These are phyloP conservation scores for Colletotrichum shisoi DNA, from an alignment of 2,329 filamentous ascomycete genomes.

Conservation along the genomic window DNA sequence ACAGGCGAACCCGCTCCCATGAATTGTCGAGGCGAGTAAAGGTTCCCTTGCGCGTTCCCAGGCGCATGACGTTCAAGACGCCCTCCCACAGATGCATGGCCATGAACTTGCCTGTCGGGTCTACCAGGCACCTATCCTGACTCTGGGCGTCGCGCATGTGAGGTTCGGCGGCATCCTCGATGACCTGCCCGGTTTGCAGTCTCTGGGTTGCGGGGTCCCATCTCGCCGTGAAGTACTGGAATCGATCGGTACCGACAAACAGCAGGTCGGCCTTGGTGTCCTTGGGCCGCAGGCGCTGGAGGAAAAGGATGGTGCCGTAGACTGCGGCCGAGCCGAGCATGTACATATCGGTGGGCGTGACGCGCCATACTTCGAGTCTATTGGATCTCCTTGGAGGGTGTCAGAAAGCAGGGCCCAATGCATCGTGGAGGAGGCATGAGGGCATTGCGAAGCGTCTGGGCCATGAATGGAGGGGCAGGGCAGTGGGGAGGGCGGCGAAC, in stretches of 20 bases:
- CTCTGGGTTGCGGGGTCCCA: conserved; percentile 72
- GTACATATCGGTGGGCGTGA: conserved; percentile 68
- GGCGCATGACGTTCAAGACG: conserved; percentile 63
- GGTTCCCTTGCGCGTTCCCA: conserved; percentile 57
- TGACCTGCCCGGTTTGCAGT: conserved; percentile 61
- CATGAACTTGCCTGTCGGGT: conserved; percentile 74
- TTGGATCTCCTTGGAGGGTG: conserved; percentile 73
- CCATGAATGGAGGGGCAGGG: conserved; percentile 16
- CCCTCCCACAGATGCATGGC: conserved; percentile 69
- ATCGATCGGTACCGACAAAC: conserved; percentile 89
- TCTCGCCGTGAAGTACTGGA: conserved; percentile 86
- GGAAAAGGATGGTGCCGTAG: conserved; percentile 86
- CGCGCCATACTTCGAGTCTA: conserved; percentile 82
- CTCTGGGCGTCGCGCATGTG: conserved; percentile 81
- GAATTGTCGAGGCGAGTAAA: conserved; percentile 54
- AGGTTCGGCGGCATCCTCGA: conserved; percentile 63
- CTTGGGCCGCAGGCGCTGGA: conserved; percentile 79
- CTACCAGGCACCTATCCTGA: conserved; percentile 82
- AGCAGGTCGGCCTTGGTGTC: conserved; percentile 81
- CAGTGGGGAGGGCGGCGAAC: conserved; percentile 46
- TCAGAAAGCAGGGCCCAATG: conserved; percentile 44
- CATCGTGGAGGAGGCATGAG: neutral
- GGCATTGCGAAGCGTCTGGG: conserved; percentile 10
- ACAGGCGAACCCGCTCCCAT: conserved; percentile 64
- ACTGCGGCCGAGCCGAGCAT: conserved; percentile 75